Evolutionary conservation across 176 grass and related monocot species (phyloP), one percentile per base, ranked within the genome.

Genomic region (Hsuehochloa calcarea): DNA sequence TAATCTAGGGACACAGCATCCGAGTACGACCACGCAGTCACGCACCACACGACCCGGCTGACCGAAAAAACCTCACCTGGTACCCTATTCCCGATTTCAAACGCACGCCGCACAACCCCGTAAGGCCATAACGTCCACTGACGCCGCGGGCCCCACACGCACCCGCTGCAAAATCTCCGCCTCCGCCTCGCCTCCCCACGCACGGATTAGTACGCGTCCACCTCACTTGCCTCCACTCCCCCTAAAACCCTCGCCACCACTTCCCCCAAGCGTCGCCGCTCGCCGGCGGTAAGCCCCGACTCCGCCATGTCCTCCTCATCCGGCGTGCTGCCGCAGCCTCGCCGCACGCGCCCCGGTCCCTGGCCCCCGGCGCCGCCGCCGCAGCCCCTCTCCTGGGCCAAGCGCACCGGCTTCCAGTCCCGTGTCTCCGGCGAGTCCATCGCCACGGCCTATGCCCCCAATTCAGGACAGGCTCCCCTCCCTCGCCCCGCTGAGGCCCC

Each of bases 301-400:
- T 27, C 50, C 39, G 16, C 70, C 68, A 91, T 91, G 89, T 72
- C 85, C 14, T 90, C 89, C 49, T 69, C 82, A 31, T 76, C 69
- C 49, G 82, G 76, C 76, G 76, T 50, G n/a, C 38, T 80, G 58
- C 90, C 89, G 69, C 85, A 68, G 84, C 8, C 80, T 52, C 91
- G 91, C 22, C 92, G 92, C 19, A 80, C 44, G 0, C 91, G 96
- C 19, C 91, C 86, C 31, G 91, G 93, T 0, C 96, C 96, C 20
- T 95, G 93, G 91, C 96, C 93, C 72, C 87, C 96, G 23, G 89
- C 75, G 31, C 88, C 85, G 51, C 91, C 88, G 14, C 80, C 85
- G 25, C 78, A 74, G 81, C 89, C 91, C 41, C 93, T 96, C 34
- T 99, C 96, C 72, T 96, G 93, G 96, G 96, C 96, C 77, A 94